Base-by-base conservation (phyloP, 176 grass and related monocot species). In the Oryza brachyantha region DNA sequence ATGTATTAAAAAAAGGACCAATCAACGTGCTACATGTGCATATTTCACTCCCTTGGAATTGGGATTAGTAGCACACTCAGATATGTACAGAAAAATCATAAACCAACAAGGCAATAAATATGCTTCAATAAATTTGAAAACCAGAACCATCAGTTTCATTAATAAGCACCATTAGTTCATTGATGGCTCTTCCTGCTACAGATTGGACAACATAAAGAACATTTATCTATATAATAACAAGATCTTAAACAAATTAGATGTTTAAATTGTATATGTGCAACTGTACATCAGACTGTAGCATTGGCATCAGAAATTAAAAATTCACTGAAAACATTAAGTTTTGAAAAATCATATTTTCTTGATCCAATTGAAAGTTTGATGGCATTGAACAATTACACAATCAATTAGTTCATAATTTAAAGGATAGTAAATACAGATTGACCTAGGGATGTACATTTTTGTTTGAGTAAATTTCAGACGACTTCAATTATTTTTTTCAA, bases 121-220 rank as follows among this genome's bases (percentile, higher is more conserved):
- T 48, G 55, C 41, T 29, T 22, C 36, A 46, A 78, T 27, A 65
- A 35, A 54, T 73, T 46, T 80, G 35, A 34, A 73, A 85, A 76
- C 28, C 2, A 10, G 6, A 61, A 29, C 31, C 54, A 63, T 60
- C 31, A 32, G 32, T 59, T 19, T 50, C 67, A 78, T 40, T 24
- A 52, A 64, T 25, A 52, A 64, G 67, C 37, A 64, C 26, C 16
- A 79, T 31, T 79, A 35, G 55, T 14, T 70, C 41, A 84, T 69
- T 64, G 42, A 42, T 63, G 64, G 61, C 36, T 75, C 38, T 6
- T 28, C 28, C 28, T 48, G 31, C 32, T 45, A 40, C 43, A 79
- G 68, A 72, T 4, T 34, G 14, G 0, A 64, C 67, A 25, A 14
- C 26, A 72, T 54, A 73, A 25, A 75, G 24, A 80, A 59, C 43